Percentiles rank a stretch among this genome's conserved stretches.
Conservation (phyloP, 768 basidiomycete species). For the Chalciporus piperatus region DNA sequence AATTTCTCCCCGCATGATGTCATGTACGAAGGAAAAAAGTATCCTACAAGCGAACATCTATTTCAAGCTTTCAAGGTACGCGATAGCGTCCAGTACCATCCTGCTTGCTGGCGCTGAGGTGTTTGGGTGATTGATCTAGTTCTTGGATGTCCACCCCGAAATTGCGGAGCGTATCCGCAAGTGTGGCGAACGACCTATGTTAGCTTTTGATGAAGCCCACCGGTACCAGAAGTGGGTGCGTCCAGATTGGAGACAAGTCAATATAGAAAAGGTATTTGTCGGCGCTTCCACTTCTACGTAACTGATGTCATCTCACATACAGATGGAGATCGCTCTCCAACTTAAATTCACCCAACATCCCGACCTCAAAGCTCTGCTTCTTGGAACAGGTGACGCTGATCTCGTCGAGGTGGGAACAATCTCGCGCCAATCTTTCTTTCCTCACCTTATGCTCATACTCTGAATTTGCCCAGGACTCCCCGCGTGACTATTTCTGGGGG, state of each 20-base stretch:
- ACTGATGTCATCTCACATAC: neutral
- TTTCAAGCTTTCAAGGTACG: slow-evolving; percentile 72
- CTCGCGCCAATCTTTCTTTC: neutral
- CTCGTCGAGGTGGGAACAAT: slow-evolving; percentile 58
- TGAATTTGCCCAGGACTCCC: slow-evolving; percentile 50
- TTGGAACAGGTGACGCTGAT: slow-evolving; percentile 63
- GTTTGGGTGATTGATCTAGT: slow-evolving; percentile 36
- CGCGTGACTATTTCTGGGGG: slow-evolving; percentile 80
- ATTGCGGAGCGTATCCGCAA: slow-evolving; percentile 69
- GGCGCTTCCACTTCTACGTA: neutral
- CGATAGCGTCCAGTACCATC: neutral
- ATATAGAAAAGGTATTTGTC: slow-evolving; percentile 53
- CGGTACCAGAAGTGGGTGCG: slow-evolving; percentile 60
- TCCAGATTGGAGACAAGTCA: slow-evolving; percentile 66
- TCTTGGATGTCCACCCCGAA: slow-evolving; percentile 54
- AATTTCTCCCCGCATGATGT: slow-evolving; percentile 72
- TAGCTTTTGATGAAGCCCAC: slow-evolving; percentile 66
- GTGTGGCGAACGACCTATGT: slow-evolving; percentile 58
- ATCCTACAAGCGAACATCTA: slow-evolving; percentile 75
- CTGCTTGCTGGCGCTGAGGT: neutral
- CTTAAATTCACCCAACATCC: slow-evolving; percentile 72
- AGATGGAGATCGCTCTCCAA: slow-evolving; percentile 68
- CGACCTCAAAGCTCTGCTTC: slow-evolving; percentile 54
- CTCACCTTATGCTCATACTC: neutral
- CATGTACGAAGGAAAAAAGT: slow-evolving; percentile 56